phyloP scores from a whole-genome alignment of 345 rosid genomes.

The Anastatica hierochuntica region DNA sequence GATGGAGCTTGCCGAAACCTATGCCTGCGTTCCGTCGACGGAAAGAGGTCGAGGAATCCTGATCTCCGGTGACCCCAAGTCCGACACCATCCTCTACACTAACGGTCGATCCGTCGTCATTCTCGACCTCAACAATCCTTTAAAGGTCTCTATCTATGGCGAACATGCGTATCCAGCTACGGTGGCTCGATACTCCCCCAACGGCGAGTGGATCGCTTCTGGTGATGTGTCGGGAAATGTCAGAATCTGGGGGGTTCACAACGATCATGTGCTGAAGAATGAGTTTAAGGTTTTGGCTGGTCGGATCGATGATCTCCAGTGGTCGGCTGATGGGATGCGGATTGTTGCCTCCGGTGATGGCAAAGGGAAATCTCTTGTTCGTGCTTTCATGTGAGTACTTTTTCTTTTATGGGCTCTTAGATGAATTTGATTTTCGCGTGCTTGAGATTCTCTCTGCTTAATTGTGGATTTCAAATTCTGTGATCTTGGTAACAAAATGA shows the following conservation, averaged over 20 bases:
- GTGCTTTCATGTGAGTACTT: conserved; percentile 80
- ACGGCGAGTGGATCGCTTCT: conserved; percentile 98
- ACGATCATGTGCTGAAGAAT: conserved; percentile 78
- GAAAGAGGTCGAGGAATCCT: conserved; percentile 93
- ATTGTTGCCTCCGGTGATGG: conserved; percentile 95
- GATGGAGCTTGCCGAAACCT: conserved; percentile 64
- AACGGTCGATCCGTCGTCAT: conserved; percentile 85
- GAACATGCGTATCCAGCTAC: conserved; percentile 94
- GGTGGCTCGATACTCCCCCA: conserved; percentile 92
- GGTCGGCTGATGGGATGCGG: conserved; percentile 94
- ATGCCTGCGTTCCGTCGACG: conserved; percentile 75
- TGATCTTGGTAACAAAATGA: not conserved
- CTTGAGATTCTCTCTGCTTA: not conserved
- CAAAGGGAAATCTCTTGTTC: conserved; percentile 86
- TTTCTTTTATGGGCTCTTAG: not conserved
- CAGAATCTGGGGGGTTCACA: conserved; percentile 85
- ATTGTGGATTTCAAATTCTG: not conserved
- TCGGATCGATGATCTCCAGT: conserved; percentile 96
- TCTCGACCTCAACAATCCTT: conserved; percentile 71
- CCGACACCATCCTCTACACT: conserved; percentile 65
- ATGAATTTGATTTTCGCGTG: not conserved
- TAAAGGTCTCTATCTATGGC: conserved; percentile 70
- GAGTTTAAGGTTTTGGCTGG: conserved; percentile 88
- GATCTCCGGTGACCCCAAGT: conserved; percentile 64
- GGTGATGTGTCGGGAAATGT: conserved; percentile 88